These are phyloP conservation scores for Nakaseomyces delphensis DNA, from an alignment of 1,139 yeast species.

Conservation along the genomic window DNA sequence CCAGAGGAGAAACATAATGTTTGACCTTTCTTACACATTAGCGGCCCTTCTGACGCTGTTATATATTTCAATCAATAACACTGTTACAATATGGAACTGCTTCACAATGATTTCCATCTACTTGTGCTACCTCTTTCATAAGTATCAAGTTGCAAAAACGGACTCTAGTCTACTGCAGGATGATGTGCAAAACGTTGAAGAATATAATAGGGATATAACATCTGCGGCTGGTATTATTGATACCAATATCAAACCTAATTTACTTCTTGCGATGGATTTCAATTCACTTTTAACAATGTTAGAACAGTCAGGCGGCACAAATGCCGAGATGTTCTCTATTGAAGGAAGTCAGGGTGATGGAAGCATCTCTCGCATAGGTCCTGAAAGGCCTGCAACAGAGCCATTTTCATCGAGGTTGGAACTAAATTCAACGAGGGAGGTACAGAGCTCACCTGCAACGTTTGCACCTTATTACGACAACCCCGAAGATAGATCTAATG, in stretches of 20 bases:
- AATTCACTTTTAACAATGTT: slow-evolving; percentile 22
- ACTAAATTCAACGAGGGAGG: background rate
- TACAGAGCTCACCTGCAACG: slow-evolving; percentile 20
- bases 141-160: slow-evolving; percentile 9
- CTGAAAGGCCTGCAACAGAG: slow-evolving; percentile 11
- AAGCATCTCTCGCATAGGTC: background rate
- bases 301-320: slow-evolving; percentile 15
- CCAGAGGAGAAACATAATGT: slow-evolving; percentile 20
- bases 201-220: slow-evolving; percentile 1
- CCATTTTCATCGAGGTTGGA: slow-evolving; percentile 9
- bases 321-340: background rate
- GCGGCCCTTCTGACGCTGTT: slow-evolving; percentile 22
- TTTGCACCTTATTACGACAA: slow-evolving; percentile 24
- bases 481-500: slow-evolving; percentile 12
- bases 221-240: slow-evolving; percentile 10
- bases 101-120: slow-evolving; percentile 24
- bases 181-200: background rate
- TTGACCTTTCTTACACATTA: slow-evolving; percentile 24
- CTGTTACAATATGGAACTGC: slow-evolving; percentile 25
- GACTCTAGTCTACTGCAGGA: background rate
- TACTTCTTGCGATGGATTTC: slow-evolving; percentile 28
- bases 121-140: slow-evolving; percentile 18
- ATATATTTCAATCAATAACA: slow-evolving; percentile 21
- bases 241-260: slow-evolving; percentile 23
- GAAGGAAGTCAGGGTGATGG: background rate